Conservation (phyloP, 1,284 basidiomycete genomes). For the Fomitopsis schrenkii region DNA sequence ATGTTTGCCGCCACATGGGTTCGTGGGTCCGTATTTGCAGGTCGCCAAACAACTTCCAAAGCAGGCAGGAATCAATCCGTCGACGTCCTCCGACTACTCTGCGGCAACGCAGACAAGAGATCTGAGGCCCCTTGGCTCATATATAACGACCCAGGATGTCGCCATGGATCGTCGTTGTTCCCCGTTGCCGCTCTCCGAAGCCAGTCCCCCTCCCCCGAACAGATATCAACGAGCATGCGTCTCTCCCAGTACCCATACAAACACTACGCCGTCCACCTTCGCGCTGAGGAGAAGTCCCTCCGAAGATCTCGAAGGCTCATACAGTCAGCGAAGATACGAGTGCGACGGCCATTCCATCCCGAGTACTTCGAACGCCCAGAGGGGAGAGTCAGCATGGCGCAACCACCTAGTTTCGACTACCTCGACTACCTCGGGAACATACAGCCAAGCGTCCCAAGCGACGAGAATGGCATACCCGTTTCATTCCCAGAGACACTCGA, state of each 20-base stretch:
- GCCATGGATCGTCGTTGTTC: background rate
- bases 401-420: background rate
- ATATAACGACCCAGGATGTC: background rate
- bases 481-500: background rate
- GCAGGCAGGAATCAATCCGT: constrained; percentile 7
- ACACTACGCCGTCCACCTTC: background rate
- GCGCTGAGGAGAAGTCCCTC: background rate
- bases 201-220: background rate
- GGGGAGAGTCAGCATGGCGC: background rate
- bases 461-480: background rate
- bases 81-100: background rate
- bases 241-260: background rate
- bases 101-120: no score
- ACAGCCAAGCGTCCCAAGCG: background rate
- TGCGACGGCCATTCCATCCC: background rate
- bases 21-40: constrained; percentile 11
- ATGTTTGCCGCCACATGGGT: constrained; percentile 4
- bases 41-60: constrained; percentile 7
- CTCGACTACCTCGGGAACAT: background rate
- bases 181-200: background rate
- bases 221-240: background rate
- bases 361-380: background rate
- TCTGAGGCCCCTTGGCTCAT: background rate
- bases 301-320: background rate
- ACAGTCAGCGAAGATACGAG: constrained; percentile 3